These are phyloP conservation scores for Thalassiosira oceanica DNA, from an alignment of 352 stramenopile genomes.

Conservation along the genomic window DNA sequence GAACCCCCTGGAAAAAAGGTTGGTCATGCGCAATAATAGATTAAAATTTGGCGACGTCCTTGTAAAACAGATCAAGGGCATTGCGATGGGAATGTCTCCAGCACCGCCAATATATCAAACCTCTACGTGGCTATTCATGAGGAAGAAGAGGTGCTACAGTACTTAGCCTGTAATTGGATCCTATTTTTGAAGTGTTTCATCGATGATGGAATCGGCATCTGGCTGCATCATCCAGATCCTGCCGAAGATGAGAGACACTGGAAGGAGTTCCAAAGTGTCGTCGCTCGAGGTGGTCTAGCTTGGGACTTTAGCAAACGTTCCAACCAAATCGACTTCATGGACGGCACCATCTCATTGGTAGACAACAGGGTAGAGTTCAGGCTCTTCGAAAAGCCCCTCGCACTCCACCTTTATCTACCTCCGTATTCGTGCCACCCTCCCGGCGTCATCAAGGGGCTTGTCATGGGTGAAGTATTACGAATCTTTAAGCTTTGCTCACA, in stretches of 20 bases:
- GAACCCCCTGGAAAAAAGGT: too few species aligned
- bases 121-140: not conserved
- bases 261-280: not conserved
- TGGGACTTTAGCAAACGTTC: not conserved
- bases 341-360: slow-evolving; percentile 7
- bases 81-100: slow-evolving; percentile 18
- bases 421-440: slow-evolving; percentile 16
- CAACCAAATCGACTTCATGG: slow-evolving; percentile 9
- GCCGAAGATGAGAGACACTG: not conserved
- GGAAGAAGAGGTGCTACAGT: not conserved
- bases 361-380: slow-evolving; percentile 3
- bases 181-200: slow-evolving; percentile 8
- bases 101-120: slow-evolving; percentile 7
- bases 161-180: not conserved
- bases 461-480: slow-evolving; percentile 3
- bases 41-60: slow-evolving; percentile 15
- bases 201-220: slow-evolving; percentile 6
- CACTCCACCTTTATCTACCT: slow-evolving; percentile 37
- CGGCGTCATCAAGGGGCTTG: slow-evolving; percentile 8
- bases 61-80: slow-evolving; percentile 2
- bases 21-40: slow-evolving; percentile 31
- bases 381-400: slow-evolving; percentile 19
- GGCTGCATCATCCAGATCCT: not conserved
- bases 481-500: slow-evolving; percentile 3
- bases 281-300: slow-evolving; percentile 1